Base-by-base conservation (phyloP, 192 early-diverging fungal genomes). In the Chytriomyces confervae region DNA sequence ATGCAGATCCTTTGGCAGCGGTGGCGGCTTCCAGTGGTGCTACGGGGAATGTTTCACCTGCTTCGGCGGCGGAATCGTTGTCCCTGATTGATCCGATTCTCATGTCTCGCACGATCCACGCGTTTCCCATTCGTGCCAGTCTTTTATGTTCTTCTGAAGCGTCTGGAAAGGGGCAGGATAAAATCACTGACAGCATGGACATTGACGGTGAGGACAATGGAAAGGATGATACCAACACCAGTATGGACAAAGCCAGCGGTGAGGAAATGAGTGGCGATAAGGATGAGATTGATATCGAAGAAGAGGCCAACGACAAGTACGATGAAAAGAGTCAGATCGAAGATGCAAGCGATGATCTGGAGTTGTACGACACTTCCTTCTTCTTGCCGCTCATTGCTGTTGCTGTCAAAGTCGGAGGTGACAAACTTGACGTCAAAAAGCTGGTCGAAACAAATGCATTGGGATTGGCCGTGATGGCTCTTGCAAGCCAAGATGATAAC, bases 381-480 rank as follows among this genome's bases (percentile, higher is more conserved):
- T 85, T 93, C 76, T 79, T 95, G 29, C 92, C 94, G 23, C 82
- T 93, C 11, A 86, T 93, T 77, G 89, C 89, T 1, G 86, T 79
- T 11, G 73, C 85, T 53, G 78, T 93, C 62, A 69, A 76, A 18
- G 36, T 78, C 5, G 81, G 81, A 29, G 86, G 87, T 20, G 81
- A 82, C 3, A 64, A 76, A 43, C 23, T 94, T 5, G 93, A 94
- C 61, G 76, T 85, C 50, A 85, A 90, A 36, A 82, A 80, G 4
- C 81, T 94, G 49, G 82, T 94, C 44, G 93, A 95, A 78, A 79
- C 76, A 27, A 93, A 94, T 78, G 84, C 85, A 16, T 69, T 96
- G 0, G 94, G 93, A 2, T 77, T 94, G 57, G 82, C 88, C 7
- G 74, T 94, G n/a, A 86, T 90, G 62, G 84, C 88, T 0, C 74